Conservation (phyloP, 192 early-diverging fungal species). For the Gamsiella multidivaricata region DNA sequence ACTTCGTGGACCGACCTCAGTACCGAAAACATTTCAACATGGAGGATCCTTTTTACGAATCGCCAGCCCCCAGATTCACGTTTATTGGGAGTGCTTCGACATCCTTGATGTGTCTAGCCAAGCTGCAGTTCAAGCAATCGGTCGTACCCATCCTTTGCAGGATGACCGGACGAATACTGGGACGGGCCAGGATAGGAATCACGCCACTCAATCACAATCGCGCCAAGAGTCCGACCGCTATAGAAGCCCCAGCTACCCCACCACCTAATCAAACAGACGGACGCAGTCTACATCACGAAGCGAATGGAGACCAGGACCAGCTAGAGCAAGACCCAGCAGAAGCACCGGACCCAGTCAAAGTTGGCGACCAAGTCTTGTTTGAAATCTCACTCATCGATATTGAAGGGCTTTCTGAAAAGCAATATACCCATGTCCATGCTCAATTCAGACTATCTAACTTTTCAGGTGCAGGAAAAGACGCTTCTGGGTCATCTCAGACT, state of each 20-base stretch:
- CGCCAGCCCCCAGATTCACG: constrained; percentile 61
- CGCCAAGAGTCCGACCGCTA: background rate
- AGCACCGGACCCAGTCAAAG: constrained; percentile 39
- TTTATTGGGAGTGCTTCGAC: constrained; percentile 64
- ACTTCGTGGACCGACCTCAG: constrained; percentile 66
- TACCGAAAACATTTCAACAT: constrained; percentile 69
- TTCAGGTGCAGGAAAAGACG: constrained; percentile 35
- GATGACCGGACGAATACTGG: constrained; percentile 56
- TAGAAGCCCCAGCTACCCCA: background rate
- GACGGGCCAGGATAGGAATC: constrained; percentile 51
- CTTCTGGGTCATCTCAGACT: background rate
- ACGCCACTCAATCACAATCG: constrained; percentile 46
- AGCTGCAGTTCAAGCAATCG: constrained; percentile 56
- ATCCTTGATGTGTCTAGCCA: constrained; percentile 52
- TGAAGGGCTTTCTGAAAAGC: constrained; percentile 68
- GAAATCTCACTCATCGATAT: constrained; percentile 72
- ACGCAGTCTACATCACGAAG: background rate
- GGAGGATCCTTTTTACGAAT: constrained; percentile 72
- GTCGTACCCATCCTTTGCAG: constrained; percentile 58
- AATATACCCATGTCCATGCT: constrained; percentile 77
- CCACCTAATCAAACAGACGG: background rate
- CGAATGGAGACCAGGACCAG: background rate
- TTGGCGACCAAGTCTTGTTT: constrained; percentile 68
- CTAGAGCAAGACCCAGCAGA: background rate
- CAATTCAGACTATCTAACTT: constrained; percentile 76